Evolutionary conservation across 1,139 yeast species (phyloP).

Genomic region (Pneumocystis wakefieldiae): DNA sequence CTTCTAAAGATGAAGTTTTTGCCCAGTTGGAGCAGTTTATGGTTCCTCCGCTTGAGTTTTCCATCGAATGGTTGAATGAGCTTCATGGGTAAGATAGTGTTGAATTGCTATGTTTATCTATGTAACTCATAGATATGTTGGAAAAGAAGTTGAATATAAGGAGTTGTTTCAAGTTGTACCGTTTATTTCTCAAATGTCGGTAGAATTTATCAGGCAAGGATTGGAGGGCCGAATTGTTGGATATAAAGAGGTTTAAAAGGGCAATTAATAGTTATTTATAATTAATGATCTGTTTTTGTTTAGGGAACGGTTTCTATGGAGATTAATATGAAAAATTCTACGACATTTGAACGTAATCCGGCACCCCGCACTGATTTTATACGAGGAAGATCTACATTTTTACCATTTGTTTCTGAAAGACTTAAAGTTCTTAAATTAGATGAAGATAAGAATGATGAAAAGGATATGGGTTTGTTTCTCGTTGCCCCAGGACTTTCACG

Average conservation of each 20-base stretch:
- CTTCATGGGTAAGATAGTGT: conserved; percentile 21
- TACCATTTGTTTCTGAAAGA: conserved; percentile 46
- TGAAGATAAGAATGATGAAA: conserved; percentile 21
- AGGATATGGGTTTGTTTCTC: conserved; percentile 54
- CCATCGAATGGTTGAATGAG: conserved; percentile 23
- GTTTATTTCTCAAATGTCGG: conserved; percentile 29
- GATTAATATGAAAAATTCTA: conserved; percentile 50
- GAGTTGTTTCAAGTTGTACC: conserved; percentile 26
- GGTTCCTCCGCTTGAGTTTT: conserved; percentile 22
- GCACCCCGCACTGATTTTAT: conserved; percentile 47
- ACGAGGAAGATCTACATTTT: conserved; percentile 54
- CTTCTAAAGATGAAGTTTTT: not conserved
- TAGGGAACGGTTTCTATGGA: conserved; percentile 32
- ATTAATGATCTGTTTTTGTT: not conserved
- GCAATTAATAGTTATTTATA: not conserved
- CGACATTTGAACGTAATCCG: conserved; percentile 56
- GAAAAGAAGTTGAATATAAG: conserved; percentile 16
- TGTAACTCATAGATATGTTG: not conserved
- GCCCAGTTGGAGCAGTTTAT: conserved; percentile 16
- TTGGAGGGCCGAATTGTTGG: conserved; percentile 52
- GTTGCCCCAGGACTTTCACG: conserved; percentile 69
- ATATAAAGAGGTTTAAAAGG: conserved; percentile 45
- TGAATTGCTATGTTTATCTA: not conserved
- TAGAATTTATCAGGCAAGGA: conserved; percentile 41
- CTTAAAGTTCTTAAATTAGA: conserved; percentile 20